Base-by-base conservation (phyloP, 192 early-diverging fungal species). In the Cetraspora pellucida region DNA sequence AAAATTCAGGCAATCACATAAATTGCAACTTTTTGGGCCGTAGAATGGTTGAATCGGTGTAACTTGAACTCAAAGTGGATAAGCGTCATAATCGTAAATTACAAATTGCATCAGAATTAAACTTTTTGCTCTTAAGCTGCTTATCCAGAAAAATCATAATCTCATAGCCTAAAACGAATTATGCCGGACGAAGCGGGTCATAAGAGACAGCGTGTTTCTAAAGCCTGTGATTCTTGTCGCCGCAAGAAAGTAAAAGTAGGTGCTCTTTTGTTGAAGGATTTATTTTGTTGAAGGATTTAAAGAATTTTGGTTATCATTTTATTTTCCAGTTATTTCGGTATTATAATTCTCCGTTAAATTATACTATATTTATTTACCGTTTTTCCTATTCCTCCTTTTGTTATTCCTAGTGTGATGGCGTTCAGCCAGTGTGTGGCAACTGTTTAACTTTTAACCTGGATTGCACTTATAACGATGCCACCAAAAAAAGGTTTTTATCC, bases 381-480 rank as follows among this genome's bases (percentile, higher is more conserved):
- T 37, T 37, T 37, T 30, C 21, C 14, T 10, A 49, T 28, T 25
- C 0, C 6, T 46, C 27, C 5, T 44, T 19, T 65, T 3, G 44
- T 21, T 44, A 44, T 7, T 45, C 45, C 23, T 47, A 81, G 37
- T 84, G 83, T 65, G 83, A 84, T 68, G 83, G 83, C 16, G 19
- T 82, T 57, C 83, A 84, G 27, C 81, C 83, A 30, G 59, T 76
- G 14, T 84, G 82, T 31, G 81, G 81, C 27, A 84, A 84, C n/a
- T 84, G 83, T 69, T 74, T 75, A 3, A 79, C 83, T 27, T 84
- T 84, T 81, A 78, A 74, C 16, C 82, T 84, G 14, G 31, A 77
- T 74, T 81, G 83, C 68, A 84, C 83, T 13, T 84, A 84, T 70
- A 84, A 84, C 25, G 83, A 84, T 69, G 77, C 83, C 10, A 84